phyloP scores from a whole-genome alignment of 352 stramenopile genomes.

The Blastocystis sp. region DNA sequence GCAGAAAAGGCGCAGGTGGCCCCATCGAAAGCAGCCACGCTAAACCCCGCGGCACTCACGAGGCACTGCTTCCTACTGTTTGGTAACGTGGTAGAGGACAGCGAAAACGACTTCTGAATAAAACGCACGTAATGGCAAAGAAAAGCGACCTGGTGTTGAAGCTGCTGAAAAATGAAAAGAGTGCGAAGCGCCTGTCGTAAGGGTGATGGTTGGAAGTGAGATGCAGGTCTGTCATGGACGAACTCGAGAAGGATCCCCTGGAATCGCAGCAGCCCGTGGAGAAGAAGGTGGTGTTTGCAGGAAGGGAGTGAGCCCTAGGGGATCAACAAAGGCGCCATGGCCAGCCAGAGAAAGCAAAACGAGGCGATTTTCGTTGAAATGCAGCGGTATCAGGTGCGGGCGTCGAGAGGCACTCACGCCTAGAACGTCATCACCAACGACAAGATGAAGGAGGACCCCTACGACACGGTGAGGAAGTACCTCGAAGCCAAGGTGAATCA shows the following conservation, averaged over 20 bases:
- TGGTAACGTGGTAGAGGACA: slow-evolving; percentile 37
- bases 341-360: slow-evolving; percentile 50
- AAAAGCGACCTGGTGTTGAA: slow-evolving; percentile 18
- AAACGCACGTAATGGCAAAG: slow-evolving; percentile 58
- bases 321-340: neutral
- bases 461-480: slow-evolving; percentile 48
- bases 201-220: neutral
- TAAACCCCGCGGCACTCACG: neutral
- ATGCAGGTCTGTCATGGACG: neutral
- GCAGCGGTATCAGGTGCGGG: slow-evolving; percentile 45
- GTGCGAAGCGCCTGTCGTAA: slow-evolving; percentile 1
- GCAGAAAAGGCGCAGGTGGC: slow-evolving; percentile 19
- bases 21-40: neutral
- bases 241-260: neutral
- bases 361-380: slow-evolving; percentile 44
- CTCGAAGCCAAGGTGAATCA: neutral
- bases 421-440: slow-evolving; percentile 42
- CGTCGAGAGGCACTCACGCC: neutral
- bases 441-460: slow-evolving; percentile 51
- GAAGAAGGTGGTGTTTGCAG: neutral
- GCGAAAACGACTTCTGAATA: slow-evolving; percentile 50
- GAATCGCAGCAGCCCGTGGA: neutral
- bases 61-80: neutral
- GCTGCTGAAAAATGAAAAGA: slow-evolving; percentile 8
- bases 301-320: neutral